Conservation (phyloP, 2,329 filamentous ascomycete species). For the Sarocladium kiliense region DNA sequence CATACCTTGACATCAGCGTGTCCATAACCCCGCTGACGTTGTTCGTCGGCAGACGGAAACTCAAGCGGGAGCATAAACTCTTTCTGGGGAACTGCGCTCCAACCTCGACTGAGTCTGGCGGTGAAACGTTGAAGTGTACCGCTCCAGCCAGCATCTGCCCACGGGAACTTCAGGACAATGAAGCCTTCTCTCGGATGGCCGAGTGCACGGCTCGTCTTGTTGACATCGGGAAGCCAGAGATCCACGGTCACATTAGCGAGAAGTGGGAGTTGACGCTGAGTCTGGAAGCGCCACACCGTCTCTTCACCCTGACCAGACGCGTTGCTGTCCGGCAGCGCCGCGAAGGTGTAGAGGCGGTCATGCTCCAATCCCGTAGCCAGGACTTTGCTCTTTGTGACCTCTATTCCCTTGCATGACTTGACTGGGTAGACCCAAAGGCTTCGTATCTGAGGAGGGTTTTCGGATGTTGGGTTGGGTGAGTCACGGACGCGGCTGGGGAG, state of each 20-base stretch:
- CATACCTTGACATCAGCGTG: slow-evolving; percentile 61
- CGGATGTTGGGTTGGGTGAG: slow-evolving; percentile 8
- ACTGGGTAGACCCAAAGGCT: slow-evolving; percentile 77
- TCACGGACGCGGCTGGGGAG: slow-evolving; percentile 20
- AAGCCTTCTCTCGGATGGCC: slow-evolving; percentile 51
- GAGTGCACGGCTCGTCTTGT: slow-evolving; percentile 44
- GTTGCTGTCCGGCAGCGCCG: slow-evolving; percentile 45
- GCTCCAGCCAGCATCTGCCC: slow-evolving; percentile 43
- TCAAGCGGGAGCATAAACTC: slow-evolving; percentile 64
- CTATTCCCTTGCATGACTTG: slow-evolving; percentile 75
- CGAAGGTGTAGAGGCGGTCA: slow-evolving; percentile 81
- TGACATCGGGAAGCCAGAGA: slow-evolving; percentile 64
- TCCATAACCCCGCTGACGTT: slow-evolving; percentile 53
- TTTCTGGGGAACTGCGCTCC: slow-evolving; percentile 49
- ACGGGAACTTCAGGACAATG: slow-evolving; percentile 62
- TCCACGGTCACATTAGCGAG: slow-evolving; percentile 66
- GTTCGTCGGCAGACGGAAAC: slow-evolving; percentile 52
- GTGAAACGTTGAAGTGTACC: slow-evolving; percentile 39
- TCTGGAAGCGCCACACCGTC: slow-evolving; percentile 65
- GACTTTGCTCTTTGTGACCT: slow-evolving; percentile 60
- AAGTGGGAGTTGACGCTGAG: slow-evolving; percentile 62
- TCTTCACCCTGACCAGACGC: slow-evolving; percentile 30
- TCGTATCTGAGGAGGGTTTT: too few relatives aligned
- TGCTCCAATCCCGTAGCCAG: slow-evolving; percentile 67
- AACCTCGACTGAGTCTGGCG: slow-evolving; percentile 47